Conservation (phyloP, 306 rosid genomes). For the Sindora glabra region DNA sequence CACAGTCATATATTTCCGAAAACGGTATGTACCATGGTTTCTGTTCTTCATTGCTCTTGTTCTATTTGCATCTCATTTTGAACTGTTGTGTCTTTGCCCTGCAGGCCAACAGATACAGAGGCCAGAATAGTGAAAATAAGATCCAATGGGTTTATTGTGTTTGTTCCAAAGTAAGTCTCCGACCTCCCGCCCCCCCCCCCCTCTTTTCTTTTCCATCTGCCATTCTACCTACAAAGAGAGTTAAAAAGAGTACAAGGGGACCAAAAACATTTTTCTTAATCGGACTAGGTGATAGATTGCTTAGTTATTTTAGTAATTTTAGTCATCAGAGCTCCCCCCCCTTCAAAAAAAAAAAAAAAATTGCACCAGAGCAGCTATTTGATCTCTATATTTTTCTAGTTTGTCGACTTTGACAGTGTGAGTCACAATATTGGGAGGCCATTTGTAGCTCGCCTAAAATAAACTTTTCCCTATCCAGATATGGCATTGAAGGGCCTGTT, state of each 20-base stretch:
- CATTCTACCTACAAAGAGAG: not conserved
- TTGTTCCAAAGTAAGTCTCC: conserved; percentile 81
- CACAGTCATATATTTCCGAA: conserved; percentile 70
- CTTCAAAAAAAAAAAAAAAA: too few species aligned
- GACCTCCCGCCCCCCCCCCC: not conserved
- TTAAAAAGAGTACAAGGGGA: not conserved
- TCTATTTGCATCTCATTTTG: conserved; percentile 14
- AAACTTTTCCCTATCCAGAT: conserved; percentile 30
- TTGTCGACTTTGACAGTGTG: too few species aligned
- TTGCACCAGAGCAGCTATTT: conserved; percentile 1
- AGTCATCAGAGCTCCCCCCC: too few species aligned
- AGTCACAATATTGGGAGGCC: not conserved
- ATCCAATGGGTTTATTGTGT: conserved; percentile 88
- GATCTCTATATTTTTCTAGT: not conserved
- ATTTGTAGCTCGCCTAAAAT: not conserved
- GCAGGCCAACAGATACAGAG: conserved; percentile 87
- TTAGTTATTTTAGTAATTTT: not conserved
- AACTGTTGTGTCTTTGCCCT: conserved; percentile 11
- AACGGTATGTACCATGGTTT: conserved; percentile 37
- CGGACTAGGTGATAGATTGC: not conserved
- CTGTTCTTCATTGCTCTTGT: not conserved
- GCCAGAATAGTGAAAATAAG: conserved; percentile 94
- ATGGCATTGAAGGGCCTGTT: conserved; percentile 89
- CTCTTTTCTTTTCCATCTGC: not conserved
- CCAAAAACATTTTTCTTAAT: not conserved